phyloP scores from a whole-genome alignment of 2,329 filamentous ascomycete species.

The Aspergillus ibericus region DNA sequence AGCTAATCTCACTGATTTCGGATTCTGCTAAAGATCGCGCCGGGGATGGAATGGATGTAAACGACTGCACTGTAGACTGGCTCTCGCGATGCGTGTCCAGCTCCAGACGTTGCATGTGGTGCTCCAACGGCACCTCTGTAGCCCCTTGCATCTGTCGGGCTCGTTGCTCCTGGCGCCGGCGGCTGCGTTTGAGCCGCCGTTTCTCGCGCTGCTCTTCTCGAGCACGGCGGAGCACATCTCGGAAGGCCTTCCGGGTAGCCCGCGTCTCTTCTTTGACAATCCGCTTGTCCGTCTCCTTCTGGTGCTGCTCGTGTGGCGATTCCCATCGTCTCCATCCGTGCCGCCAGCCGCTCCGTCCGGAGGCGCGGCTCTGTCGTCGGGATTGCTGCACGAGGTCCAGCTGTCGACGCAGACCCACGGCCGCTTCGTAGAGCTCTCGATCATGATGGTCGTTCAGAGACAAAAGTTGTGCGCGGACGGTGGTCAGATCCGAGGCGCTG shows the following conservation, averaged over 20 bases:
- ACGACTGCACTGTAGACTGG: conserved; percentile 14
- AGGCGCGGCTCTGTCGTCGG: conserved; percentile 31
- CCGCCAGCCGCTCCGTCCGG: conserved; percentile 25
- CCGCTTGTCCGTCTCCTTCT: conserved; percentile 28
- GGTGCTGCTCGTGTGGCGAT: conserved; percentile 34
- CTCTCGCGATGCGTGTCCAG: conserved; percentile 17
- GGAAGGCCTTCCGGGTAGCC: conserved; percentile 40
- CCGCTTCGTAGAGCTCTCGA: conserved; percentile 37
- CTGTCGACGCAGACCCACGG: conserved; percentile 37
- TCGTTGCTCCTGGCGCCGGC: conserved; percentile 23
- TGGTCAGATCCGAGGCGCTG: conserved; percentile 36
- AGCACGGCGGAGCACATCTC: conserved; percentile 35
- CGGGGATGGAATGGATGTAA: conserved; percentile 9
- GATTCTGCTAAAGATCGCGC: conserved; percentile 13
- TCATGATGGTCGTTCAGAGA: conserved; percentile 37
- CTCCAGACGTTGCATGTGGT: conserved; percentile 22
- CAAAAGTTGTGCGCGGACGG: conserved; percentile 36
- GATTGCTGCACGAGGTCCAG: conserved; percentile 35
- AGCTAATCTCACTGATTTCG: conserved; percentile 22
- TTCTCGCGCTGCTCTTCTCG: conserved; percentile 37
- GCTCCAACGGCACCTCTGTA: conserved; percentile 21
- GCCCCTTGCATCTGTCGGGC: conserved; percentile 10
- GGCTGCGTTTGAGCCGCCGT: conserved; percentile 24
- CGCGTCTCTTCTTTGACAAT: conserved; percentile 40
- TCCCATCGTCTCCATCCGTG: conserved; percentile 36